Evolutionary conservation across 2,329 filamentous ascomycete species (phyloP), one percentile per base, ranked within the genome.

Genomic region (Paraphaeosphaeria sporulosa): DNA sequence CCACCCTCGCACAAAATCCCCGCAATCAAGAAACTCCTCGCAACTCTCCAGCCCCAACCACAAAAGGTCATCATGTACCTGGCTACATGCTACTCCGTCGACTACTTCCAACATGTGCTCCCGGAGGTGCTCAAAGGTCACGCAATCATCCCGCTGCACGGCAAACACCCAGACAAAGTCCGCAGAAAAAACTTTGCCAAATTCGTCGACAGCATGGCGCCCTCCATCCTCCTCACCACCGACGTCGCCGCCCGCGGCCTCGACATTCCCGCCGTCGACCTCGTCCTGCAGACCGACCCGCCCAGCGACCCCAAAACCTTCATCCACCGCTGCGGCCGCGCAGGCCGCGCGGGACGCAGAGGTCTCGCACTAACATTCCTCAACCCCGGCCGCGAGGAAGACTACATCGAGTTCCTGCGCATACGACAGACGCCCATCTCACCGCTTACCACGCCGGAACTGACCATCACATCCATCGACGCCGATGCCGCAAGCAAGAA

Each of bases 71-170:
- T 99, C 56, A 84, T 97, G 55, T 99, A 97, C 75, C 84, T 98
- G 23, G 96, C 94, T 0, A 97, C 94, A 2, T 97, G 95, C 76
- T 94, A 93, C 34, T 91, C 92, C 0, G 95, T 99, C 61, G 94
- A 98, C 77, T 98, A 98, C 79, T 96, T 96, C 75, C 89, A 94
- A 61, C 86, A 93, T 67, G 82, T 96, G 6, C 83, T 99, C 1
- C 91, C 92, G 0, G 79, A 84, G 2, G 80, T 97, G 6, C 81
- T 99, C 0, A 90, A 90, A 1, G 71, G 85, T 1, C 92, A 92
- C 70, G 81, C 86, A 0, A 80, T 97, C 3, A 85, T 97, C 8
- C 90, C 94, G 0, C 83, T 99, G 0, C 95, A 99, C 72, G 95
- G 95, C 38, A 97, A 98, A 76, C 92, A 97, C 65, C 90, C 92